Base-by-base conservation (phyloP, 129 eudicot genomes). In the Sambucus nigra region DNA sequence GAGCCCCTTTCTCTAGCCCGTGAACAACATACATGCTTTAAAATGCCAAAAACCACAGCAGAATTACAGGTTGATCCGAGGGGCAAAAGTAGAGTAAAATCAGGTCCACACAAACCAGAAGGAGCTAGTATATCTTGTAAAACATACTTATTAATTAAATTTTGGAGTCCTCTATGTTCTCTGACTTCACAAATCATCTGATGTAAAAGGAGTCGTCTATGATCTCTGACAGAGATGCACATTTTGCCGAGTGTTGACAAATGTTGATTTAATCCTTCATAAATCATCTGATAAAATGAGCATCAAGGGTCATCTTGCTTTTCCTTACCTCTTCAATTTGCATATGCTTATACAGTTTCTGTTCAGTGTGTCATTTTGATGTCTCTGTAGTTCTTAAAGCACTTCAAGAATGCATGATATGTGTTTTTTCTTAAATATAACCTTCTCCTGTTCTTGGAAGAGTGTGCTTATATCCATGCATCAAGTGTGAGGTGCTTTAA, bases 141-240 rank as follows among this genome's bases (percentile, higher is more conserved):
- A 44, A 28, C 42, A 51, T 53, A 47, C 46, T 76, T 53, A n/a
- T n/a, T n/a, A n/a, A n/a, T 29, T 32, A 29, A 28, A 17, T 33
- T n/a, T 38, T 19, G 20, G 42, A 26, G 19, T 65, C 67, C 10
- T 51, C 51, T 67, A 50, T 16, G 27, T 48, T 71, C 9, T 60
- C 23, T 50, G 56, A 49, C 26, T n/a, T n/a, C n/a, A 33, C 46
- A 35, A 41, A 39, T 57, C 56, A 28, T 27, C 25, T 57, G 57
- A n/a, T 29, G n/a, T 40, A 64, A 62, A 39, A 70, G 42, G 70
- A 70, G 19, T 55, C 57, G 16, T 50, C 21, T 18, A 27, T 31
- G 38, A 6, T 31, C 0, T 31, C 38, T 31, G 38, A 31, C 38
- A 31, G 10, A 40, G 13, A 40, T 29, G 8, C n/a, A 2, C 46